These are phyloP conservation scores for Malassezia yamatoensis DNA, from an alignment of 1,284 basidiomycete genomes.

Conservation along the genomic window DNA sequence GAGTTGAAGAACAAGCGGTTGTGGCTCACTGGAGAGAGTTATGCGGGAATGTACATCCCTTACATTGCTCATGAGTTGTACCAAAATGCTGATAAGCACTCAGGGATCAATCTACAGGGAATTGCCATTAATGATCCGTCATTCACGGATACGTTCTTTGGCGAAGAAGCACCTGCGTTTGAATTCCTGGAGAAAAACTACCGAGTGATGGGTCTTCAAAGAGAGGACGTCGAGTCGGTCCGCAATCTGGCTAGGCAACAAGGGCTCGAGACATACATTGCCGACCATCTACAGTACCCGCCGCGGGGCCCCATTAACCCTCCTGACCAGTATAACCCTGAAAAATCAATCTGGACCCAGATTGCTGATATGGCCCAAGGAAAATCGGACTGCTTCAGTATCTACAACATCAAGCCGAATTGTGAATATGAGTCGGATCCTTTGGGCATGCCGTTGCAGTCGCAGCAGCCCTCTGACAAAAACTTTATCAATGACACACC, in stretches of 20 bases:
- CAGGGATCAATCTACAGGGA: conserved; percentile 34
- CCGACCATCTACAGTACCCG: conserved; percentile 33
- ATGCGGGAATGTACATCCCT: conserved; percentile 95
- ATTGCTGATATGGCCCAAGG: background rate
- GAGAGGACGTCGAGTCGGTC: conserved; percentile 19
- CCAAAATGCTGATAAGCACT: conserved; percentile 13
- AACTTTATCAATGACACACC: conserved; percentile 29
- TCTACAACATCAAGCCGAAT: conserved; percentile 8
- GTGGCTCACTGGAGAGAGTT: conserved; percentile 54
- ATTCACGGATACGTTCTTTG: conserved; percentile 22
- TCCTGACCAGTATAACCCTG: background rate
- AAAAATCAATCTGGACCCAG: background rate
- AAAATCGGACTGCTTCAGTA: conserved; percentile 5
- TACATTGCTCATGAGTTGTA: conserved; percentile 56
- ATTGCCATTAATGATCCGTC: conserved; percentile 41
- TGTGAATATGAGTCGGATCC: conserved; percentile 13
- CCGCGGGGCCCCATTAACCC: conserved; percentile 22
- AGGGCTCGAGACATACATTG: conserved; percentile 27
- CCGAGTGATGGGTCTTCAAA: conserved; percentile 18
- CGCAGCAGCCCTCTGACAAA: conserved; percentile 1
- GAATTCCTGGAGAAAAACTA: conserved; percentile 15
- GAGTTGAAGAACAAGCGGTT: conserved; percentile 25
- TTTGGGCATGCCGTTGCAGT: conserved; percentile 20
- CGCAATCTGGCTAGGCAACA: conserved; percentile 13
- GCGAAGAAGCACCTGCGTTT: conserved; percentile 27